Percentiles rank a stretch among this genome's conserved stretches.
Conservation (phyloP, 1,284 basidiomycete species). For the Paramarasmius palmivorus region DNA sequence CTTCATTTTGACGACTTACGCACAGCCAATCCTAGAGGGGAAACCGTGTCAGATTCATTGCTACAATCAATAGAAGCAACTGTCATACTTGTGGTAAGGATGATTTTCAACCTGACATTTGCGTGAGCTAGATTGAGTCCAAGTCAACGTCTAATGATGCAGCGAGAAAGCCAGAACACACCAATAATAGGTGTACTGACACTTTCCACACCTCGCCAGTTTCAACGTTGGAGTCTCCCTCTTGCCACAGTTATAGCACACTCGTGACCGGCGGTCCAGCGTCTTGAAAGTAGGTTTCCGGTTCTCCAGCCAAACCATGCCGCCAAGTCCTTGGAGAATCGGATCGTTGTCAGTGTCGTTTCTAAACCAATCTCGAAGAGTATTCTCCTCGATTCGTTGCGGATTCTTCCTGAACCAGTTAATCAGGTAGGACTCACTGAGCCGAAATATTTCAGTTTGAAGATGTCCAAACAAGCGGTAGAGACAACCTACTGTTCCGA, state of each 20-base stretch:
- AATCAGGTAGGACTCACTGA: conserved; percentile 2
- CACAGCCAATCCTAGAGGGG: background rate
- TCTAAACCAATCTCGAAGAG: background rate
- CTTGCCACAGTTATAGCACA: conserved; percentile 13
- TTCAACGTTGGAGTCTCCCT: conserved; percentile 11
- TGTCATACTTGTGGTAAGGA: background rate
- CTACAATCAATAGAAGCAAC: background rate
- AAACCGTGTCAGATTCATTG: background rate
- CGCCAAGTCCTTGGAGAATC: conserved; percentile 14
- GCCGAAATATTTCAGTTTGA: no score
- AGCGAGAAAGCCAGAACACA: background rate
- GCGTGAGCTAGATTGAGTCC: background rate
- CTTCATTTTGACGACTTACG: no score
- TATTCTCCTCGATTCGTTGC: background rate
- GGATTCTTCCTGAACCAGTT: conserved; percentile 4
- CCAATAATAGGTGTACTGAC: conserved; percentile 11
- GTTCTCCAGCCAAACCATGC: conserved; percentile 13
- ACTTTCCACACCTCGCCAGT: conserved; percentile 14
- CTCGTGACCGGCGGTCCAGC: conserved; percentile 10
- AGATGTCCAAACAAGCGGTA: no score
- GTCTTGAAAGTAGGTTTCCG: conserved; percentile 9
- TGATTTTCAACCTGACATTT: background rate
- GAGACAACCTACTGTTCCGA: no score
- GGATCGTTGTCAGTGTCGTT: conserved; percentile 6
- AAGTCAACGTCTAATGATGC: no score